Percentiles rank a stretch among this genome's conserved stretches.
Evolutionary conservation across 352 stramenopile species (phyloP).

Genomic region (Phytophthora nicotianae): DNA sequence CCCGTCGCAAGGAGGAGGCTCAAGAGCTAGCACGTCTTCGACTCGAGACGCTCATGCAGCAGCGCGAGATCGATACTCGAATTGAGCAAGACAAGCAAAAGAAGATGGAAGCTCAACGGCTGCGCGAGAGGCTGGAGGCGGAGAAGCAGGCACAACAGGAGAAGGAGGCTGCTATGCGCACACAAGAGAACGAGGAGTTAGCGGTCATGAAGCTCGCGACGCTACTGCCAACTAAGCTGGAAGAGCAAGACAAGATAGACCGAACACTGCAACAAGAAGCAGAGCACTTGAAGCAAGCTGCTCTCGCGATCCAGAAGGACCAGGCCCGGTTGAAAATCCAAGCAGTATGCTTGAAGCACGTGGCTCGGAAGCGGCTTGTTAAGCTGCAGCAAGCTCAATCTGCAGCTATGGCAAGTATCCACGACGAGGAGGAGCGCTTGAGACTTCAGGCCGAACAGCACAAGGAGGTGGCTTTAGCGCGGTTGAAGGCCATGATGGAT

Average conservation of each 20-base stretch:
- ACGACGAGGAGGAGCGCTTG: constrained; percentile 65
- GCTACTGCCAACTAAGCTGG: constrained; percentile 42
- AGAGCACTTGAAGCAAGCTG: constrained; percentile 43
- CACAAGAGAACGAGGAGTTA: constrained; percentile 71
- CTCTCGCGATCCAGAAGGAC: constrained; percentile 49
- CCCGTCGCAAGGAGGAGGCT: constrained; percentile 49
- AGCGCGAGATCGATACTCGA: constrained; percentile 48
- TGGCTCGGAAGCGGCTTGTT: constrained; percentile 41
- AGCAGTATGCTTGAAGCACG: constrained; percentile 58
- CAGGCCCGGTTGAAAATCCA: constrained; percentile 74
- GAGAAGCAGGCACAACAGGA: constrained; percentile 50
- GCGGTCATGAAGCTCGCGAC: constrained; percentile 55
- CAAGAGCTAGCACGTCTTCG: constrained; percentile 60
- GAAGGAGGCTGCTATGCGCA: constrained; percentile 49
- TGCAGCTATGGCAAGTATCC: constrained; percentile 52
- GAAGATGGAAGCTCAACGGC: constrained; percentile 41
- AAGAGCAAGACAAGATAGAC: constrained; percentile 43
- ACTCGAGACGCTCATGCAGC: constrained; percentile 64
- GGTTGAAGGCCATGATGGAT: constrained; percentile 74
- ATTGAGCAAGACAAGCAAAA: constrained; percentile 41
- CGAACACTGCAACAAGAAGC: constrained; percentile 48
- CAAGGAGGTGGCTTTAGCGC: constrained; percentile 69
- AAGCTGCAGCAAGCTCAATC: constrained; percentile 58
- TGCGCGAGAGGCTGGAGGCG: constrained; percentile 50
- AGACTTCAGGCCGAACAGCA: constrained; percentile 61